Evolutionary conservation across 164 flowering plant genomes (phyloP), one percentile per base, ranked within the genome.

Genomic region (Vitis riparia): DNA sequence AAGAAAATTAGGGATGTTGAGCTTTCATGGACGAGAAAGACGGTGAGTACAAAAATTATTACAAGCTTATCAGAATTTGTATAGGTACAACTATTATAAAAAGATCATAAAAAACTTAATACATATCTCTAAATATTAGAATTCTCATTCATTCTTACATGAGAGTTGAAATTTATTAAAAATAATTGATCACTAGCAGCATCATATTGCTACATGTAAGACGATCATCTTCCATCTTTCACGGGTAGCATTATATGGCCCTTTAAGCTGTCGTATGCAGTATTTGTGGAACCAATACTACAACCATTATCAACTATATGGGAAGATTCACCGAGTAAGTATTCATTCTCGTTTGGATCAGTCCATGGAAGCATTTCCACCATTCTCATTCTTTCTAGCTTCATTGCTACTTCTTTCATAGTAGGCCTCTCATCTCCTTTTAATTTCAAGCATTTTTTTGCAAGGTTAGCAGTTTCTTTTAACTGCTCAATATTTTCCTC

Each of bases 391-490:
- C 73, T 68, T 17, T 75, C 73, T 9, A 78, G 27, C 29, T 78
- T 73, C 53, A 23, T 55, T 13, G 75, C 78, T 3, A 78, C 76
- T 51, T 75, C 76, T 55, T 71, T 68, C 81, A 78, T 78, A 0
- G 49, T 51, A 3, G 81, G 79, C 37, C 73, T 63, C 5, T 76
- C 65, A 5, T 64, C 70, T 9, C 79, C 75, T 53, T 61, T 75
- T 1, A 71, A 1, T 13, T 68, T 67, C 48, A 76, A 15, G 50
- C 82, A 73, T 5, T 56, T 59, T 44, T 1, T 50, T 9, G 77
- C 73, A 15, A 78, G 17, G 14, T 19, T 32, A 0, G 73, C 78
- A 3, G 68, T 78, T 27, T 66, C 68, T 7, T 55, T 67, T 1
- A 76, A 8, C 62, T 68, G 63, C 66, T 68, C 51, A 1, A 29